phyloP scores from a whole-genome alignment of 371 early-diverging fungal species.

The Zopfochytrium polystomum region DNA sequence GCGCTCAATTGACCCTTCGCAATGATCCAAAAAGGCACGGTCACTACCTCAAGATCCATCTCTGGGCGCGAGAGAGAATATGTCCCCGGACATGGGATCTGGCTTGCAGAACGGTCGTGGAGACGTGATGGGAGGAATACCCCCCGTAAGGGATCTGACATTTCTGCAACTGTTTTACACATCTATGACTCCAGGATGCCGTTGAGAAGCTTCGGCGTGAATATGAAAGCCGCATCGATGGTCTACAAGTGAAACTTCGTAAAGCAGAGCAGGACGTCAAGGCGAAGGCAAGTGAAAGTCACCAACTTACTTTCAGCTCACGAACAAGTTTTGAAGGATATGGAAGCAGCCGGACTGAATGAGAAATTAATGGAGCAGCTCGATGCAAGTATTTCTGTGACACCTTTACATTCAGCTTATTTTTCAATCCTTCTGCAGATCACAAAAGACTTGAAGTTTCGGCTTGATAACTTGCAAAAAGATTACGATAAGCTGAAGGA shows the following conservation, averaged over 20 bases:
- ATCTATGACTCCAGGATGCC: slow-evolving; percentile 17
- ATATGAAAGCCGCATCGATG: slow-evolving; percentile 29
- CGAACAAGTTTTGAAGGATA: background rate
- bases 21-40: too few relatives aligned
- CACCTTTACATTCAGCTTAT: background rate
- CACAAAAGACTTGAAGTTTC: slow-evolving; percentile 26
- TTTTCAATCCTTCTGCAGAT: slow-evolving; percentile 3
- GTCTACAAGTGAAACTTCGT: slow-evolving; percentile 23
- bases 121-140: too few relatives aligned
- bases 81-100: too few relatives aligned
- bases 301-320: background rate
- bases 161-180: too few relatives aligned
- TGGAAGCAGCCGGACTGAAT: slow-evolving; percentile 20
- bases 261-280: slow-evolving; percentile 30
- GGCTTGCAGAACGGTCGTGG: too few relatives aligned
- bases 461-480: slow-evolving; percentile 39
- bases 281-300: slow-evolving; percentile 1
- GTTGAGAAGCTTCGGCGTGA: slow-evolving; percentile 28
- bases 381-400: slow-evolving; percentile 11
- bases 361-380: slow-evolving; percentile 20
- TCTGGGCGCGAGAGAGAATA: too few relatives aligned
- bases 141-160: too few relatives aligned
- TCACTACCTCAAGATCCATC: too few relatives aligned
- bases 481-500: slow-evolving; percentile 56
- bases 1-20: too few relatives aligned